Conservation (phyloP, 2,329 filamentous ascomycete species). For the Lasiodiplodia sp. region DNA sequence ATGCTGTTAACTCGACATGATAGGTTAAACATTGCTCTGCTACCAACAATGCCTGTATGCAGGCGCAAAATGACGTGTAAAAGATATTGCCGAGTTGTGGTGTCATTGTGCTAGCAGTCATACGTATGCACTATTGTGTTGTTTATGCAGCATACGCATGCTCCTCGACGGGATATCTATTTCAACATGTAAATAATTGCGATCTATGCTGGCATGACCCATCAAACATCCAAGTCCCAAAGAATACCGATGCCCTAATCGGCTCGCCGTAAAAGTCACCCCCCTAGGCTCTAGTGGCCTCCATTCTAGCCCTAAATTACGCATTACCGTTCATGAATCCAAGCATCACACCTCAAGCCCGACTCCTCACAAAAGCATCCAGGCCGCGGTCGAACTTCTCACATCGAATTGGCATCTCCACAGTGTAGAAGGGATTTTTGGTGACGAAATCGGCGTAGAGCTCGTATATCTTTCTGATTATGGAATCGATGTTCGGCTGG, state of each 20-base stretch:
- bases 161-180: slow-evolving; percentile 8
- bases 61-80: not conserved
- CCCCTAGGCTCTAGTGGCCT: slow-evolving; percentile 39
- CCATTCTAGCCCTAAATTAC: not conserved
- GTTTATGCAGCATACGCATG: not conserved
- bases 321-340: not conserved
- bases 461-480: slow-evolving; percentile 88
- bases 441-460: slow-evolving; percentile 97
- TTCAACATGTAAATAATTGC: not conserved
- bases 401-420: slow-evolving; percentile 96
- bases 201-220: not conserved
- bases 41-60: too few species aligned
- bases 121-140: not conserved
- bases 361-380: slow-evolving; percentile 74
- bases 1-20: too few species aligned
- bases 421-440: slow-evolving; percentile 99
- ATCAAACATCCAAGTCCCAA: not conserved
- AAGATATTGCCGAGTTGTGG: not conserved
- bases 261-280: not conserved
- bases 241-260: not conserved
- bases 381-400: slow-evolving; percentile 93
- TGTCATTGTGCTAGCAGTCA: not conserved
- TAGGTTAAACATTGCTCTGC: too few species aligned
- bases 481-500: slow-evolving; percentile 84
- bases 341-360: slow-evolving; percentile 6